A percentile compares a stretch with the other conserved stretches of the same genome.
These are phyloP conservation scores for Sporothrix humicola DNA, from an alignment of 2,329 filamentous ascomycete genomes.

Conservation along the genomic window DNA sequence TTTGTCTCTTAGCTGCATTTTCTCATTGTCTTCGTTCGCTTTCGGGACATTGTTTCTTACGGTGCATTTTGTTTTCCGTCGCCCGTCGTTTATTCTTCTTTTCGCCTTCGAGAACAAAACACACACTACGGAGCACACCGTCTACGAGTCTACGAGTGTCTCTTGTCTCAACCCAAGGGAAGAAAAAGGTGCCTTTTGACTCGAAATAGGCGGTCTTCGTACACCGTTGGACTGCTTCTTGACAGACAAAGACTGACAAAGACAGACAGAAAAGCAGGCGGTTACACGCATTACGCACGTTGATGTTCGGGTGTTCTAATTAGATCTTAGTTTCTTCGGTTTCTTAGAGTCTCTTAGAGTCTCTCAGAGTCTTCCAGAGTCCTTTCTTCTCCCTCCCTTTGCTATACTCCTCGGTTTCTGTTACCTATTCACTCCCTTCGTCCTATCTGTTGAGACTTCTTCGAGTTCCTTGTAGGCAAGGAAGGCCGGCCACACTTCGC, in stretches of 20 bases:
- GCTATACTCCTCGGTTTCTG: not conserved
- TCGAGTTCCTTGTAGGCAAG: not conserved
- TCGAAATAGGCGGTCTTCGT: conserved; percentile 31
- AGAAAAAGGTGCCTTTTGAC: conserved; percentile 26
- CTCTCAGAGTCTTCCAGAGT: not conserved
- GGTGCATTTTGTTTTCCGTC: no score
- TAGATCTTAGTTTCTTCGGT: conserved; percentile 5
- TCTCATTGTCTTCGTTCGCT: not conserved
- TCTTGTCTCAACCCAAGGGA: not conserved
- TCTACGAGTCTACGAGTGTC: not conserved
- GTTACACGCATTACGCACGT: conserved; percentile 36
- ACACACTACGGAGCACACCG: not conserved
- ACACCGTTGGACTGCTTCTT: conserved; percentile 31
- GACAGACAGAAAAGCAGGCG: not conserved
- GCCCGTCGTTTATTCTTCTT: no score
- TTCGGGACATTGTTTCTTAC: not conserved
- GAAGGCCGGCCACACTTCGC: not conserved
- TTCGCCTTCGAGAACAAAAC: not conserved
- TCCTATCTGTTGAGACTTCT: not conserved
- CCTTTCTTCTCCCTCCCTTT: not conserved
- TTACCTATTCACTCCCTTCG: not conserved
- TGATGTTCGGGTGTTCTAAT: conserved; percentile 21
- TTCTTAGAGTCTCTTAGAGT: not conserved
- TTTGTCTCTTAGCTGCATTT: no score
- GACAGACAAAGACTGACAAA: conserved; percentile 30